Evolutionary conservation across 108 stramenopile genomes (phyloP), one percentile per base, ranked within the genome.

Genomic region (Bacterosira constricta): DNA sequence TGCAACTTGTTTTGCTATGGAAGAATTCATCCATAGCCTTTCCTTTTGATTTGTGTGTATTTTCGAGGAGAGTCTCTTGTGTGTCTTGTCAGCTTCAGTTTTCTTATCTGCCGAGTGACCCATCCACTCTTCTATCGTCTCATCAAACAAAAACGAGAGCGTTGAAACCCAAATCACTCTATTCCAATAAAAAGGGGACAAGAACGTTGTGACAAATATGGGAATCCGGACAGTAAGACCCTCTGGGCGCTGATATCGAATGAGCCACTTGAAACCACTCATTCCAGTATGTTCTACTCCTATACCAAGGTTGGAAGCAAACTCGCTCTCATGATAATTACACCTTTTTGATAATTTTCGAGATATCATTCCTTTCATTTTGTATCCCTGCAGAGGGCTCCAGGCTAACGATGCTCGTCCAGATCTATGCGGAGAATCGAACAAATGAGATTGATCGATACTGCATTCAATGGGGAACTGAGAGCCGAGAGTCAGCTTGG

Each of bases 1-100:
- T 10, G 88, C 88, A 49, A 84, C 84, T 47, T 49, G 9, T 25
- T 70, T 79, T 29, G 82, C 67, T 55, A 85, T 77, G 3, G 27
- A 49, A 34, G 66, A 70, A 36, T 50, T 18, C 39, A 63, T 34
- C 55, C 54, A 64, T 18, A 44, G 42, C 52, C 45, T 29, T 39
- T 77, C 61, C 30, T 70, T 32, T 41, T 26, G 1, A 30, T 21
- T 27, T 51, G 23, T 12, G 11, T 25, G 27, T 12, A 60, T 47
- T 61, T 67, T 57, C 23, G 29, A 44, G 0, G 39, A 34, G 12
- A 69, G 45, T 10, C 20, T 69, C 20, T 69, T 35, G 47, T 29
- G n/a, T 17, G 20, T 42, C 29, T 26, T 29, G 15, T 21, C n/a
- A 2, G 46, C 54, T 4, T 41, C 21, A 41, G 9, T 41, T 42